Percentiles rank a stretch among this genome's conserved stretches.
These are phyloP conservation scores for Aspergillus floridensis DNA, from an alignment of 2,329 filamentous ascomycete genomes.

Conservation along the genomic window DNA sequence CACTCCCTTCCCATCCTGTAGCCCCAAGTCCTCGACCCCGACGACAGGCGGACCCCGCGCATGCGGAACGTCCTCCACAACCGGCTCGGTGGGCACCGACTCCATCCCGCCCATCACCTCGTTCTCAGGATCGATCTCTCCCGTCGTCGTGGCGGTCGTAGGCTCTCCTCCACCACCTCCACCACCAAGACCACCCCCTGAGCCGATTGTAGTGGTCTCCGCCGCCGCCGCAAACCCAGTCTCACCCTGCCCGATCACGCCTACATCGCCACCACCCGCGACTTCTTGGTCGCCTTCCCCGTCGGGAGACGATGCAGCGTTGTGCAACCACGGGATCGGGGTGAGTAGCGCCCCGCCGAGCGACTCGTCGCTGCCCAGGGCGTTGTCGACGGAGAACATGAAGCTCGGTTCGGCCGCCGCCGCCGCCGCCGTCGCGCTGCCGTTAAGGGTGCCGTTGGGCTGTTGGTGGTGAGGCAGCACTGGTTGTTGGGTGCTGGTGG, in stretches of 20 bases:
- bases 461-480: constrained; percentile 13
- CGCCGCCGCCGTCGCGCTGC: constrained; percentile 1
- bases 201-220: background rate
- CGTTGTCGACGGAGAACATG: constrained; percentile 30
- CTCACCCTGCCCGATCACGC: background rate
- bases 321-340: constrained; percentile 82
- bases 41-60: constrained; percentile 81
- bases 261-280: background rate
- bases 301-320: constrained; percentile 31
- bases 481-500: constrained; percentile 18
- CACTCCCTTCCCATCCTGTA: constrained; percentile 58
- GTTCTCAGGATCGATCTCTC: constrained; percentile 14
- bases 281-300: constrained; percentile 17
- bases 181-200: background rate
- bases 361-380: constrained; percentile 78
- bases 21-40: constrained; percentile 81
- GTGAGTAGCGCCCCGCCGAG: constrained; percentile 88
- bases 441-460: constrained; percentile 57
- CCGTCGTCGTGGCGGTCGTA: constrained; percentile 2
- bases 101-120: constrained; percentile 19
- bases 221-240: background rate
- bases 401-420: constrained; percentile 32
- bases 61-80: constrained; percentile 65
- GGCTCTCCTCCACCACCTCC: background rate
- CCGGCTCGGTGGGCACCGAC: constrained; percentile 47